Conservation (phyloP, 2,329 filamentous ascomycete species). For the Acarospora socialis region DNA sequence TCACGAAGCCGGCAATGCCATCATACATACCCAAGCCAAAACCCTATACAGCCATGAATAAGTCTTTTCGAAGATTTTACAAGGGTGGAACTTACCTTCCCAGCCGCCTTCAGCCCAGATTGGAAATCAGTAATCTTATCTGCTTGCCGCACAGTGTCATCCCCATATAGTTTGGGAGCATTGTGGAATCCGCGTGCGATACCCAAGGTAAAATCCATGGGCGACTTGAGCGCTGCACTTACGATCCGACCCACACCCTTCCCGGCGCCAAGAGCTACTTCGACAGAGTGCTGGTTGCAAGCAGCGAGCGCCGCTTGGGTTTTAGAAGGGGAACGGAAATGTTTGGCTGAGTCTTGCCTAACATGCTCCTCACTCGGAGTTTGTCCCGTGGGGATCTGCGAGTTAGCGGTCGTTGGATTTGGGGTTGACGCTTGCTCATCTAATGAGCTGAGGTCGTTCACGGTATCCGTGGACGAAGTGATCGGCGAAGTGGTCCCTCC, state of each 20-base stretch:
- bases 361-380: too few relatives aligned
- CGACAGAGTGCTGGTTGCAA: constrained; percentile 35
- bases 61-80: too few relatives aligned
- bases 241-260: constrained; percentile 60
- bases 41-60: constrained; percentile 30
- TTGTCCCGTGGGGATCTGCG: too few relatives aligned
- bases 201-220: constrained; percentile 72
- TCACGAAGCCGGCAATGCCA: constrained; percentile 66
- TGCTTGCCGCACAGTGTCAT: constrained; percentile 62
- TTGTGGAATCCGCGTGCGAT: constrained; percentile 74
- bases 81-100: constrained; percentile 36
- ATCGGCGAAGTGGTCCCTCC: too few relatives aligned
- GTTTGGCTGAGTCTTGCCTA: too few relatives aligned
- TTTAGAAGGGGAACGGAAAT: too few relatives aligned
- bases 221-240: constrained; percentile 59
- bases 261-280: constrained; percentile 49
- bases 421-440: too few relatives aligned
- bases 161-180: constrained; percentile 70
- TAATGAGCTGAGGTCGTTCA: too few relatives aligned
- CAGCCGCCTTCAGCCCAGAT: constrained; percentile 62
- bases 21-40: constrained; percentile 67
- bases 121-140: constrained; percentile 66
- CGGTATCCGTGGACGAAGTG: too few relatives aligned
- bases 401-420: too few relatives aligned
- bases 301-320: too few relatives aligned